These are phyloP conservation scores for Cichorium intybus DNA, from an alignment of 140 eudicot species.

Conservation along the genomic window DNA sequence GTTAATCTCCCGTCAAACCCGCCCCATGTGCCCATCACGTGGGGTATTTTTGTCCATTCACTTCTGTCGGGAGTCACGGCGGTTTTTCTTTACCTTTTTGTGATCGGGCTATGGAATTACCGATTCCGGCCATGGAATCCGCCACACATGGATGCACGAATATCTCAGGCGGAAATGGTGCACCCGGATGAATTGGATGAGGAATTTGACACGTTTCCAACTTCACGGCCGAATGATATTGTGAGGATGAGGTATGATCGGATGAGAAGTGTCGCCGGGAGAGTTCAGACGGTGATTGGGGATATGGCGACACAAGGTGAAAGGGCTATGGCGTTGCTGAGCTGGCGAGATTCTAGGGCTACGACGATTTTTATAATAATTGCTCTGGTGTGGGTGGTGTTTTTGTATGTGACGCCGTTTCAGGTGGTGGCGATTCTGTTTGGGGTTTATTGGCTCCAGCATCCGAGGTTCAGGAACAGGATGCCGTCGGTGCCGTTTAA, in stretches of 20 bases:
- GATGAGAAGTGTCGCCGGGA: constrained; percentile 74
- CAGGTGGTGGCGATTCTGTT: constrained; percentile 72
- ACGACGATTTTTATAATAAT: constrained; percentile 77
- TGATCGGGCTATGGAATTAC: constrained; percentile 90
- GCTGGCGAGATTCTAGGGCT: constrained; percentile 94
- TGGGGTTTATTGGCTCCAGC: constrained; percentile 72
- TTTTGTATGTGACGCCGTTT: constrained; percentile 85
- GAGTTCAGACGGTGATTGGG: constrained; percentile 82
- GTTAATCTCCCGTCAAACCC: too few relatives aligned
- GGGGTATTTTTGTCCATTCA: too few relatives aligned
- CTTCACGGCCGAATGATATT: constrained; percentile 55
- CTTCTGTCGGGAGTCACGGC: constrained; percentile 65
- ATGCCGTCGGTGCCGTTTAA: constrained; percentile 89
- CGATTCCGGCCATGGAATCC: constrained; percentile 75
- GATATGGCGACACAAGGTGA: constrained; percentile 94
- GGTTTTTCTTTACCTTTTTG: constrained; percentile 69
- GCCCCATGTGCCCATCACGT: too few relatives aligned
- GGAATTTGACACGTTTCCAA: constrained; percentile 86
- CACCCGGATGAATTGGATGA: too few relatives aligned
- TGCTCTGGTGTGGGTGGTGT: constrained; percentile 72
- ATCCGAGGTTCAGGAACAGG: constrained; percentile 76
- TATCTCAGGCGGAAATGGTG: constrained; percentile 81
- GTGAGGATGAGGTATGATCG: constrained; percentile 86
- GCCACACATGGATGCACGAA: constrained; percentile 93
- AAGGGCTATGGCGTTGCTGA: constrained; percentile 65